Evolutionary conservation across 306 rosid genomes (phyloP), one percentile per base, ranked within the genome.

Genomic region (Vigna unguiculata): DNA sequence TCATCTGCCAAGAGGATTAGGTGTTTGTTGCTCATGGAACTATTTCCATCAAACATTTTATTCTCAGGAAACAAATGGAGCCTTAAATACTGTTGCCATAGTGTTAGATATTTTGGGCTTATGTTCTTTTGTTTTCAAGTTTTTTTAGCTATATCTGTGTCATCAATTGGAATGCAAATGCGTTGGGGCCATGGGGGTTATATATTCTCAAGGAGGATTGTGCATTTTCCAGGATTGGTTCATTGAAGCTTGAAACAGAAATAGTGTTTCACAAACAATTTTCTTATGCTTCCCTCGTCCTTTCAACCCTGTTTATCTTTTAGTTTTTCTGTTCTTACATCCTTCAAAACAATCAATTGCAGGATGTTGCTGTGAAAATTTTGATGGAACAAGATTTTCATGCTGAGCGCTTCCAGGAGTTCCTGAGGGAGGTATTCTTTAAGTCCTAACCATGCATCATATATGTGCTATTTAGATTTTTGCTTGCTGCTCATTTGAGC

Each of bases 331-430:
- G 49, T 60, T 60, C 74, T 63, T 47, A 69, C 0, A 64, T 51
- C 67, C 45, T 61, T 79, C 62, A 66, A 53, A 20, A 38, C 47
- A 52, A 73, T 77, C 60, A 61, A 57, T 86, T 69, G 20, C 83
- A 96, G 99, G 99, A 96, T 45, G 99, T 96, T 74, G 99, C 99
- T 73, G 99, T 96, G 81, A 96, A 96, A 86, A 91, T 96, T 84
- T 91, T 96, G 76, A 91, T 93, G 91, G 99, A 96, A 79, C 99
- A 96, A 87, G 99, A 93, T 71, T 93, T 91, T 68, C 96, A 83
- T 86, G 93, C 91, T 4, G 99, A 96, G 81, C 90, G 88, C 72
- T 86, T 89, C 81, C 90, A 87, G 75, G 99, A 96, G 86, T 96
- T 93, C 75, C 68, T 96, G 76, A 87, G 99, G 87, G 99, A 96